Conservation (phyloP, 1,284 basidiomycete genomes). For the Ganoderma leucocontextum region DNA sequence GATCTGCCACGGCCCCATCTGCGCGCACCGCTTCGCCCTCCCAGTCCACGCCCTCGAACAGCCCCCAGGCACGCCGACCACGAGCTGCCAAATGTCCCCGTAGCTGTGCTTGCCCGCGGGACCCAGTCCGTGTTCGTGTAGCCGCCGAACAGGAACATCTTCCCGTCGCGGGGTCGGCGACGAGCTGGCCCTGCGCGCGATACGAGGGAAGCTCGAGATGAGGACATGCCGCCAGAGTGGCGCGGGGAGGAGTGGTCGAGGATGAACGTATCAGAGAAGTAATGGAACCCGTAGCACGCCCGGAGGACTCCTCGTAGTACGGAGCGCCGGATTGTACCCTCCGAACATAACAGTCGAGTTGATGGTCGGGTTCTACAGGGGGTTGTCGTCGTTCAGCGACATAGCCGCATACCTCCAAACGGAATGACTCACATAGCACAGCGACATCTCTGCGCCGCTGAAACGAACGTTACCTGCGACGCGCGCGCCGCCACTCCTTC, state of each 20-base stretch:
- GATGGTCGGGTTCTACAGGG: conserved; percentile 45
- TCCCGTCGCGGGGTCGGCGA: conserved; percentile 44
- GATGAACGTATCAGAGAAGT: conserved; percentile 49
- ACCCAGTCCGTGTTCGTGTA: conserved; percentile 49
- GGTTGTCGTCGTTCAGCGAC: background rate
- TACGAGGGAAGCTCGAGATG: conserved; percentile 45
- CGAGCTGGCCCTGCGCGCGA: conserved; percentile 41
- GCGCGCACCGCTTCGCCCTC: conserved; percentile 47
- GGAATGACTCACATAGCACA: conserved; percentile 43
- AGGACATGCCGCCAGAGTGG: conserved; percentile 43
- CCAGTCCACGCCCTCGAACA: conserved; percentile 46
- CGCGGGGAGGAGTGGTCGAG: conserved; percentile 35
- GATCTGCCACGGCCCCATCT: conserved; percentile 51
- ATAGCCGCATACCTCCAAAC: background rate
- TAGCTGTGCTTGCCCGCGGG: conserved; percentile 43
- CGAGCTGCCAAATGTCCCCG: conserved; percentile 51
- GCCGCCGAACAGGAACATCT: conserved; percentile 49
- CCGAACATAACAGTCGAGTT: conserved; percentile 49
- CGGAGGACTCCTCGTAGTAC: conserved; percentile 31
- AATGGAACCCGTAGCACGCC: conserved; percentile 42
- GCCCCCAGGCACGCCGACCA: conserved; percentile 45
- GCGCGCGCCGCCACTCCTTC: conserved; percentile 46
- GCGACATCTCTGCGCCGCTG: conserved; percentile 48
- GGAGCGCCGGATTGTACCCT: conserved; percentile 48
- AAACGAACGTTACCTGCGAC: conserved; percentile 47